phyloP scores from a whole-genome alignment of 2,329 filamentous ascomycete species.

The Calonectria fujianensis region DNA sequence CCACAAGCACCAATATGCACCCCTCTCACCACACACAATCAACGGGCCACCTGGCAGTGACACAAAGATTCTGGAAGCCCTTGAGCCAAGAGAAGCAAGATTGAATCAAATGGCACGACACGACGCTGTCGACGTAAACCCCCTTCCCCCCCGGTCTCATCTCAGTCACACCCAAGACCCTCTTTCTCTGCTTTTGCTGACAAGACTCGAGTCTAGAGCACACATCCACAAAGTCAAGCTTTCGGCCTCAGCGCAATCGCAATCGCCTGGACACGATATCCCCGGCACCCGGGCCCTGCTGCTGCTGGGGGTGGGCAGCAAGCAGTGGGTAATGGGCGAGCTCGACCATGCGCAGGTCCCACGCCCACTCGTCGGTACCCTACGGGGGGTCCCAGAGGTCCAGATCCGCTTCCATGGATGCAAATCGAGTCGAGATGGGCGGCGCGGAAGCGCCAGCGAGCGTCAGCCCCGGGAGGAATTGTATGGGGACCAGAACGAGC shows the following conservation, averaged over 20 bases:
- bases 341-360: conserved; percentile 9
- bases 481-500: conserved; percentile 9
- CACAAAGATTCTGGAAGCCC: conserved; percentile 26
- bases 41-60: conserved; percentile 13
- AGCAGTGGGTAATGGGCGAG: background rate
- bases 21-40: conserved; percentile 1
- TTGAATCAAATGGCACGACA: conserved; percentile 11
- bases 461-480: conserved; percentile 19
- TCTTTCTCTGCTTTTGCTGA: conserved; percentile 6
- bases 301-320: background rate
- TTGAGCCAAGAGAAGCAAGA: background rate
- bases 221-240: conserved; percentile 25
- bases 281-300: background rate
- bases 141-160: background rate
- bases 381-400: conserved; percentile 20
- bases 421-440: conserved; percentile 15
- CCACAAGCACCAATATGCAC: conserved; percentile 8
- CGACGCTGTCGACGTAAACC: conserved; percentile 4
- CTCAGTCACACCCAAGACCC: background rate
- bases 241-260: conserved; percentile 10
- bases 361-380: conserved; percentile 17
- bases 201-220: conserved; percentile 20
- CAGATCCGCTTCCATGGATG: conserved; percentile 20
- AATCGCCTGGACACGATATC: background rate
- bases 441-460: conserved; percentile 8